Conservation (phyloP, 176 grass and related monocot species). For the Phoenix dactylifera region DNA sequence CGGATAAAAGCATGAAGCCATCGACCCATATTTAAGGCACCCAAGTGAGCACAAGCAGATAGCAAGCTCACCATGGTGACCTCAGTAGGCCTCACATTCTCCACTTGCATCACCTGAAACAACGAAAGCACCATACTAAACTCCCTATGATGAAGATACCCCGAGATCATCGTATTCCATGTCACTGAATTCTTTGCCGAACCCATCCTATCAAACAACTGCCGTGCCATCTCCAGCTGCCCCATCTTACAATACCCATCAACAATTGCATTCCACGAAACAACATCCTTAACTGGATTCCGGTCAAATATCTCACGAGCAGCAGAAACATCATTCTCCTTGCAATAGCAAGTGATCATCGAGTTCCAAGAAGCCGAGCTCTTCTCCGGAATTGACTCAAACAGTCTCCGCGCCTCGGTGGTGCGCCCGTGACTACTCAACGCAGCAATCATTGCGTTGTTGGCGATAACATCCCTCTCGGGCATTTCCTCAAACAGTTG, state of each 20-base stretch:
- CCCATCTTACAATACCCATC: constrained; percentile 20
- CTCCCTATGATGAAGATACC: constrained; percentile 8
- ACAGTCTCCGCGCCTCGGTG: constrained; percentile 3
- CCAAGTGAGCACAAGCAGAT: constrained; percentile 12
- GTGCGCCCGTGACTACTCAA: background rate
- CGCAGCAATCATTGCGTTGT: constrained; percentile 16
- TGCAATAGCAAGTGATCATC: constrained; percentile 22
- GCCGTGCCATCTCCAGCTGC: constrained; percentile 4
- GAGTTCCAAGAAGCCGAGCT: constrained; percentile 15
- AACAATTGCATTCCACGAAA: constrained; percentile 13
- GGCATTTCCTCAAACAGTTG: constrained; percentile 15
- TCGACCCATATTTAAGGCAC: constrained; percentile 7
- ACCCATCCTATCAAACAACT: constrained; percentile 12
- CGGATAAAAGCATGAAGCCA: constrained; percentile 13
- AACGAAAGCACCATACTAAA: constrained; percentile 2
- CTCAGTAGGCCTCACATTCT: constrained; percentile 13
- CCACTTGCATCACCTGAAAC: constrained; percentile 11
- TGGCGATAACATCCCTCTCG: constrained; percentile 8
- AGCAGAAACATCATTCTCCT: constrained; percentile 1
- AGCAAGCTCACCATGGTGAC: constrained; percentile 16
- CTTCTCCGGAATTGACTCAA: background rate
- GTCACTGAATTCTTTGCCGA: constrained; percentile 3
- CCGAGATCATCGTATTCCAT: constrained; percentile 20
- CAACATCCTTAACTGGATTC: constrained; percentile 15
- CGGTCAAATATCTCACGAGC: constrained; percentile 3